Evolutionary conservation across 352 stramenopile species (phyloP).

Genomic region (Phytophthora sojae): DNA sequence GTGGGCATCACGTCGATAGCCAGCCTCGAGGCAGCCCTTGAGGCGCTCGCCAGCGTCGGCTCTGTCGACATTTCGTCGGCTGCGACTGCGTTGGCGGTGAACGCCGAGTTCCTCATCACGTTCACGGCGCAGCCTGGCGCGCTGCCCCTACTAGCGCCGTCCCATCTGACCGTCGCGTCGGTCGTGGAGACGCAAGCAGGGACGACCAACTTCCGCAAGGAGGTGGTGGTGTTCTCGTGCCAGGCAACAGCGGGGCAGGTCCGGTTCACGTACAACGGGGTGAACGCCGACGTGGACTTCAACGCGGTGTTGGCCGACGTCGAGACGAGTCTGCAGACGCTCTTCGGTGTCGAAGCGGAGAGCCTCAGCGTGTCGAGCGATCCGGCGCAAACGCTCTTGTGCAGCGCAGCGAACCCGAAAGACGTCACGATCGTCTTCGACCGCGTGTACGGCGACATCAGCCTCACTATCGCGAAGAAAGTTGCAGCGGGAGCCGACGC

Average conservation of each 20-base stretch:
- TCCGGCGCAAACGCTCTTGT: constrained; percentile 46
- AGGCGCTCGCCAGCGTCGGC: constrained; percentile 51
- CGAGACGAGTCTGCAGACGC: constrained; percentile 47
- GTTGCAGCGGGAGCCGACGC: constrained; percentile 26
- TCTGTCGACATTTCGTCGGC: constrained; percentile 50
- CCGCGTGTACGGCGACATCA: constrained; percentile 63
- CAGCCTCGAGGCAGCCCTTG: constrained; percentile 34
- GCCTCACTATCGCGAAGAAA: constrained; percentile 33
- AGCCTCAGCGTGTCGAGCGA: constrained; percentile 66
- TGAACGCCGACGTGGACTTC: constrained; percentile 31
- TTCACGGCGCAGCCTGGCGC: constrained; percentile 64
- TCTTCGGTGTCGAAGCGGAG: constrained; percentile 61
- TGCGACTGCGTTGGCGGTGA: constrained; percentile 29
- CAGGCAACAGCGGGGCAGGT: constrained; percentile 42
- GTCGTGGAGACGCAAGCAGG: constrained; percentile 43
- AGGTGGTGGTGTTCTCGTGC: constrained; percentile 69
- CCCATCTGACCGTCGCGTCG: constrained; percentile 23
- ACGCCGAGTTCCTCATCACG: constrained; percentile 50
- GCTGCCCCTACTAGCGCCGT: constrained; percentile 46
- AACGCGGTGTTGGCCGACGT: constrained; percentile 39
- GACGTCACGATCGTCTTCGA: constrained; percentile 73
- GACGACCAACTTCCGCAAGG: constrained; percentile 71
- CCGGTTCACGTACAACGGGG: constrained; percentile 36
- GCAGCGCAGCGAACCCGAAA: constrained; percentile 22
- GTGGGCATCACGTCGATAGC: constrained; percentile 46